Percentiles rank a stretch among this genome's conserved stretches.
phyloP scores from a whole-genome alignment of 495 filamentous ascomycete genomes.

The Lindgomyces ingoldianus region DNA sequence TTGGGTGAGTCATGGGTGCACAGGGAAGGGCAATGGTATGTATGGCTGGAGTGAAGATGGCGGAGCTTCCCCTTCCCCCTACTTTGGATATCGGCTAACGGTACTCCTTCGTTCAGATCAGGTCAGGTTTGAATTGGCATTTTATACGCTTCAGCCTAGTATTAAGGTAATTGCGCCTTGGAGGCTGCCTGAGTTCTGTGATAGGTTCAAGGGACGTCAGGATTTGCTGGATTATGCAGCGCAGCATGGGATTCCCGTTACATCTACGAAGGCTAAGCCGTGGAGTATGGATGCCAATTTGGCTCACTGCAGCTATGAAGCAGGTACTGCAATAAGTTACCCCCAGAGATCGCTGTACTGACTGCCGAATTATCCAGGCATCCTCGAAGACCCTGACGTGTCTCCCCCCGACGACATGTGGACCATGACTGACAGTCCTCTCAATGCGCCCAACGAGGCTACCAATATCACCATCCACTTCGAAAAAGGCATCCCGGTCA shows the following conservation, averaged over 20 bases:
- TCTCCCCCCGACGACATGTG: constrained; percentile 79
- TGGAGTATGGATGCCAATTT: constrained; percentile 89
- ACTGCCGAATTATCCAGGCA: too few relatives aligned
- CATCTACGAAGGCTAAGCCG: constrained; percentile 81
- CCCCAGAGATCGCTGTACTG: too few relatives aligned
- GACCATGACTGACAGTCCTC: constrained; percentile 76
- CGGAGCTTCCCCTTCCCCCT: too few relatives aligned
- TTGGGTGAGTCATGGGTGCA: constrained; percentile 76
- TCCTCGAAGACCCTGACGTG: constrained; percentile 68
- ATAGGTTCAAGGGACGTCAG: constrained; percentile 78
- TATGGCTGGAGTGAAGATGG: neutral
- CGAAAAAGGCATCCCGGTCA: constrained; percentile 79
- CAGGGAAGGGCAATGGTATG: constrained; percentile 73
- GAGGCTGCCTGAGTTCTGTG: constrained; percentile 80
- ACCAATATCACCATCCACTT: constrained; percentile 77
- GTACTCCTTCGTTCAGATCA: too few relatives aligned
- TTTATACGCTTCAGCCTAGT: constrained; percentile 63
- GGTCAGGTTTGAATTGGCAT: constrained; percentile 81
- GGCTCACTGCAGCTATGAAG: constrained; percentile 89
- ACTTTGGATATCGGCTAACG: too few relatives aligned
- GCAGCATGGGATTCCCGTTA: constrained; percentile 77
- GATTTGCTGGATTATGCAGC: constrained; percentile 87
- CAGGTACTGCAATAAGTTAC: constrained; percentile 57
- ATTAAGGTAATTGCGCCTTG: constrained; percentile 91
- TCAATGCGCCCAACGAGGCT: constrained; percentile 73